Evolutionary conservation across 1,284 basidiomycete genomes (phyloP).

Genomic region (Flammula alnicola): DNA sequence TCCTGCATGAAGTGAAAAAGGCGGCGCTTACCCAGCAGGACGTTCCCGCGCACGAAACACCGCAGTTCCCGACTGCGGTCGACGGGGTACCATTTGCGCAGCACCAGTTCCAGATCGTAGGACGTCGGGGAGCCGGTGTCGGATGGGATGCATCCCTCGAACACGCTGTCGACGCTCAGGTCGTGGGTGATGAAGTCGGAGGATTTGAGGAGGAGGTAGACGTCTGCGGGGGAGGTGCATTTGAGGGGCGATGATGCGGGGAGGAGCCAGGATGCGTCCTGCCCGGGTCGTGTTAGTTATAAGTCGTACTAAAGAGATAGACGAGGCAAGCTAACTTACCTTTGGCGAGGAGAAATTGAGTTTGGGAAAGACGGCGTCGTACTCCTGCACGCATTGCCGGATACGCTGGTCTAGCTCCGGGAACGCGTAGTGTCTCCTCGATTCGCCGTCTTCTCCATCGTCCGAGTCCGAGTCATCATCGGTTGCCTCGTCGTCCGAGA

Average conservation of each 20-base stretch:
- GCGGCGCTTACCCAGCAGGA: constrained; percentile 64
- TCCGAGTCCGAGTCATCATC: constrained; percentile 50
- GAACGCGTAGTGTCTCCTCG: constrained; percentile 58
- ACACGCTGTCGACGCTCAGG: constrained; percentile 62
- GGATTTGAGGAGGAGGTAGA: constrained; percentile 92
- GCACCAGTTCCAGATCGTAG: constrained; percentile 83
- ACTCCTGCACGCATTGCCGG: constrained; percentile 66
- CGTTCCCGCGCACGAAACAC: constrained; percentile 81
- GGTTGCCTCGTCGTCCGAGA: constrained; percentile 57
- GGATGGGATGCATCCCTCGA: constrained; percentile 75
- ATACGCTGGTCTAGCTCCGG: constrained; percentile 82
- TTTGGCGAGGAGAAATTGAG: constrained; percentile 92
- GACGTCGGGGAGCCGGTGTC: too few relatives aligned
- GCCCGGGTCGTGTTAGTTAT: too few relatives aligned
- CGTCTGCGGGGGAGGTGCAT: constrained; percentile 87
- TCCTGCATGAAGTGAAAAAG: too few relatives aligned
- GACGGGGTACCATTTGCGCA: constrained; percentile 91
- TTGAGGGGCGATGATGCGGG: constrained; percentile 86
- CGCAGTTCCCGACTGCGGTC: constrained; percentile 85
- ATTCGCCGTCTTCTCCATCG: constrained; percentile 38
- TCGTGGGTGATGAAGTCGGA: constrained; percentile 92
- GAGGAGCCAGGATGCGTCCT: constrained; percentile 95
- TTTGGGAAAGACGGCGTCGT: constrained; percentile 92
- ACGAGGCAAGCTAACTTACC: constrained; percentile 51
- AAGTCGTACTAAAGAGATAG: constrained; percentile 6